Conservation (phyloP, 2,329 filamentous ascomycete genomes). For the Plenodomus lindquistii region DNA sequence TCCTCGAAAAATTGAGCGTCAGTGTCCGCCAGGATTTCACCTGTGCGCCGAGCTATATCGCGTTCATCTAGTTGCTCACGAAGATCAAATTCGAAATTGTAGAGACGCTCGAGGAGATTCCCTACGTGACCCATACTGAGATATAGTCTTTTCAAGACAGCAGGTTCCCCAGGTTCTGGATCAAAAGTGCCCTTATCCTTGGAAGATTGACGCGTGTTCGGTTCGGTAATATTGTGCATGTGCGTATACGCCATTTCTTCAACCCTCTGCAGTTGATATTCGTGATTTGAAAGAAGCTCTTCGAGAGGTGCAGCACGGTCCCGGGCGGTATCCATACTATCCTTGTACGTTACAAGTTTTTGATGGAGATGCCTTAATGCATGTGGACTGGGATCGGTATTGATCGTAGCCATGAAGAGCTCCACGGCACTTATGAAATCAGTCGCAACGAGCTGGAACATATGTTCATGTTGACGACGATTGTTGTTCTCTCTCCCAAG, state of each 20-base stretch:
- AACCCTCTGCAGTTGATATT: slow-evolving; percentile 8
- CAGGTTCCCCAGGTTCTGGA: no score
- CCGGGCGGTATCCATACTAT: background rate
- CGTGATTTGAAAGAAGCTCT: slow-evolving; percentile 7
- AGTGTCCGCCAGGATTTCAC: background rate
- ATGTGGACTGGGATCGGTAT: no score
- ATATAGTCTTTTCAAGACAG: slow-evolving; percentile 1
- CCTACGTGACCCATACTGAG: slow-evolving; percentile 12
- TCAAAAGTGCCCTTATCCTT: no score
- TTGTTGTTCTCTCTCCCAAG: slow-evolving; percentile 3
- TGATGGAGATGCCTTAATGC: no score
- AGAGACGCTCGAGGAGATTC: slow-evolving; percentile 9
- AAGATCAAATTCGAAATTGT: slow-evolving; percentile 13
- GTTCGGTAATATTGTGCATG: slow-evolving; percentile 3
- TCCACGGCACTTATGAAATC: no score
- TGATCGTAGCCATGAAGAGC: no score
- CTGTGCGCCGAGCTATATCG: slow-evolving; percentile 3
- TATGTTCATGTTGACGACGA: no score
- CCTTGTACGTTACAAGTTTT: no score
- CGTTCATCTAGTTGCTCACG: slow-evolving; percentile 9
- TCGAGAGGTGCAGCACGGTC: slow-evolving; percentile 2
- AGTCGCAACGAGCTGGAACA: no score
- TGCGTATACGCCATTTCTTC: slow-evolving; percentile 10
- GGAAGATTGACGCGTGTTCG: no score
- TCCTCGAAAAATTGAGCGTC: no score